A percentile compares a stretch with the other conserved stretches of the same genome.
phyloP scores from a whole-genome alignment of 1,284 basidiomycete species.

The Ustilago curta region DNA sequence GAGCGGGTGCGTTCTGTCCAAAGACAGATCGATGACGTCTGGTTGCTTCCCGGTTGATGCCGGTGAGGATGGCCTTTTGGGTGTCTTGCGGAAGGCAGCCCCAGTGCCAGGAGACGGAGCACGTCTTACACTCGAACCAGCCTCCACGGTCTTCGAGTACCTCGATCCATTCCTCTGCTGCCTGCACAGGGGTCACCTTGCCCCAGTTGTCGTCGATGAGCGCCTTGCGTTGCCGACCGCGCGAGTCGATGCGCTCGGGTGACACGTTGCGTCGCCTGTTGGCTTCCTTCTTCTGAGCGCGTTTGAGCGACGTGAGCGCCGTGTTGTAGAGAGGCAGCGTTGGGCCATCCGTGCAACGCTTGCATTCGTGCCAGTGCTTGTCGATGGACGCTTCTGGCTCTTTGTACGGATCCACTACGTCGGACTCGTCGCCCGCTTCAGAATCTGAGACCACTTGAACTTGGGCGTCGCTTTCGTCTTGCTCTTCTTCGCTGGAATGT shows the following conservation, averaged over 20 bases:
- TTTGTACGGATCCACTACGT: constrained; percentile 16
- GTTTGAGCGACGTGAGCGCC: constrained; percentile 29
- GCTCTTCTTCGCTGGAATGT: constrained; percentile 10
- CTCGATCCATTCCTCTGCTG: constrained; percentile 39
- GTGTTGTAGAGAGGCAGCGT: constrained; percentile 33
- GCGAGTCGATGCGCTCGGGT: constrained; percentile 26
- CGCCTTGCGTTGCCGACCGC: constrained; percentile 25
- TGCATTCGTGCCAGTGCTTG: constrained; percentile 40
- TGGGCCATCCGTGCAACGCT: constrained; percentile 37
- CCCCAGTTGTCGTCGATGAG: constrained; percentile 37
- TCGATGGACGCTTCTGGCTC: constrained; percentile 26
- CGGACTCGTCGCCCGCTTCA: constrained; percentile 12
- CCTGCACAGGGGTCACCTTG: constrained; percentile 25
- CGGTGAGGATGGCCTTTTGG: constrained; percentile 32
- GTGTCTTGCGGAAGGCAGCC: constrained; percentile 41
- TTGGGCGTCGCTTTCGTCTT: constrained; percentile 5
- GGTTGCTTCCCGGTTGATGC: constrained; percentile 33
- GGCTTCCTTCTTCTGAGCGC: constrained; percentile 20
- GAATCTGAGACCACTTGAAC: constrained; percentile 11
- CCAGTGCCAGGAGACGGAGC: constrained; percentile 53
- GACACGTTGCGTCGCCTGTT: constrained; percentile 33
- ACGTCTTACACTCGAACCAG: constrained; percentile 54
- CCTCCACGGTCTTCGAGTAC: constrained; percentile 48
- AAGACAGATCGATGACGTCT: constrained; percentile 27
- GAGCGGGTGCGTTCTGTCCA: constrained; percentile 19